Percentiles rank a stretch among this genome's conserved stretches.
These are phyloP conservation scores for Candida sanyaensis DNA, from an alignment of 1,139 yeast genomes.

Conservation along the genomic window DNA sequence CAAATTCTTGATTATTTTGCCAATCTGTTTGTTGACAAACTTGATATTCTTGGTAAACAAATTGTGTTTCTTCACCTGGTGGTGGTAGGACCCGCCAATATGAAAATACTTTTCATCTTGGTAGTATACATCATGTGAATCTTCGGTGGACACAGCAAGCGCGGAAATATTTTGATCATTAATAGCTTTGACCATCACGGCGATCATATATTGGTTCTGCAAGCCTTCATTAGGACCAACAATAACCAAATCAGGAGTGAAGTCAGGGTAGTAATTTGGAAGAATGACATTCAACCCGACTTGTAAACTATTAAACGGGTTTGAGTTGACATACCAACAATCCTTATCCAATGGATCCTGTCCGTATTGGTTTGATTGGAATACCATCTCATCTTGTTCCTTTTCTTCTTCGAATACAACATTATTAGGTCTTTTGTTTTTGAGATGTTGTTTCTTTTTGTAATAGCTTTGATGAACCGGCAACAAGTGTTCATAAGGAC, in stretches of 20 bases:
- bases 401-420: conserved; percentile 15
- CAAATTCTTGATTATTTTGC: conserved; percentile 17
- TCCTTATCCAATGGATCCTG: conserved; percentile 36
- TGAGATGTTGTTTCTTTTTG: conserved; percentile 15
- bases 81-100: conserved; percentile 4
- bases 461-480: conserved; percentile 34
- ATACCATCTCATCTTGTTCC: neutral
- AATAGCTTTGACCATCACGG: conserved; percentile 14
- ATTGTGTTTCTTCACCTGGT: conserved; percentile 21
- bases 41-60: conserved; percentile 26
- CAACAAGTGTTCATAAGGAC: conserved; percentile 38
- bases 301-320: conserved; percentile 31
- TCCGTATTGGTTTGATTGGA: conserved; percentile 23
- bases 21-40: conserved; percentile 27
- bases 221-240: conserved; percentile 43
- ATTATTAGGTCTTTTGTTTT: conserved; percentile 22
- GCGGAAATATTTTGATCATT: conserved; percentile 21
- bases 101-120: conserved; percentile 27
- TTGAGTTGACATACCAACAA: conserved; percentile 43
- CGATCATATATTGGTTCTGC: conserved; percentile 13
- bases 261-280: conserved; percentile 29
- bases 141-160: conserved; percentile 29
- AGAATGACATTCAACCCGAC: conserved; percentile 36
- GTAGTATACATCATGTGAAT: conserved; percentile 32
- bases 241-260: conserved; percentile 38